Conservation (phyloP, 2,329 filamentous ascomycete species). For the Paraphoma chrysanthemicola region DNA sequence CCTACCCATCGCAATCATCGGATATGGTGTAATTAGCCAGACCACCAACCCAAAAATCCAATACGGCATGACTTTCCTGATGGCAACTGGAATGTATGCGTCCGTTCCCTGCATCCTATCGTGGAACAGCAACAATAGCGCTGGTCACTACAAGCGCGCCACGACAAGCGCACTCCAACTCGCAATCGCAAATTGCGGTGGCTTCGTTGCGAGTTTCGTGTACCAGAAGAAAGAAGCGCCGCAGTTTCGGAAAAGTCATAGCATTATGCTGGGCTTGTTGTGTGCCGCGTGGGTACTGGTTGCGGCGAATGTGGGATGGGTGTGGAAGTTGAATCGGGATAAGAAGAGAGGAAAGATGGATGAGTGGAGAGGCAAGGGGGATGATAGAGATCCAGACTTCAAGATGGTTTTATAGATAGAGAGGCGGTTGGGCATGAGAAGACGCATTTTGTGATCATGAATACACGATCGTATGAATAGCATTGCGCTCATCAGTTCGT, state of each 20-base stretch:
- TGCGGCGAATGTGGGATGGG: slow-evolving; percentile 67
- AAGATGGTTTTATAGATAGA: slow-evolving; percentile 61
- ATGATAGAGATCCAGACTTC: slow-evolving; percentile 70
- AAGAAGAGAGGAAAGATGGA: slow-evolving; percentile 67
- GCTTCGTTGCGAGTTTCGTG: slow-evolving; percentile 70
- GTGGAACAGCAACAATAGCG: slow-evolving; percentile 73
- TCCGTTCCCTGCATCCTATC: slow-evolving; percentile 69
- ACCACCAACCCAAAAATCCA: slow-evolving; percentile 59
- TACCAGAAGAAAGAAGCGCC: slow-evolving; percentile 66
- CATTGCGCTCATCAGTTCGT: too few relatives aligned
- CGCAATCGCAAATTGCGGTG: slow-evolving; percentile 71
- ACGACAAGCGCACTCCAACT: slow-evolving; percentile 71
- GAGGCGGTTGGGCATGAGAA: background rate
- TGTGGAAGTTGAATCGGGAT: slow-evolving; percentile 68
- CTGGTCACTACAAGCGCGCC: slow-evolving; percentile 73
- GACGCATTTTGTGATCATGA: too few relatives aligned
- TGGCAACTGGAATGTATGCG: slow-evolving; percentile 70
- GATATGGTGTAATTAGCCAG: slow-evolving; percentile 70
- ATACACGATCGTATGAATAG: too few relatives aligned
- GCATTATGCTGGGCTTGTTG: slow-evolving; percentile 65
- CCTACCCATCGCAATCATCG: slow-evolving; percentile 68
- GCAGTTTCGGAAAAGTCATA: slow-evolving; percentile 67
- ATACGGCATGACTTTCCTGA: slow-evolving; percentile 72
- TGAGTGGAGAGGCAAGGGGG: slow-evolving; percentile 62
- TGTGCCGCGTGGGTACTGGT: slow-evolving; percentile 71